Evolutionary conservation across 2,329 filamentous ascomycete genomes (phyloP).

Genomic region (Paracamarosporium sp.): DNA sequence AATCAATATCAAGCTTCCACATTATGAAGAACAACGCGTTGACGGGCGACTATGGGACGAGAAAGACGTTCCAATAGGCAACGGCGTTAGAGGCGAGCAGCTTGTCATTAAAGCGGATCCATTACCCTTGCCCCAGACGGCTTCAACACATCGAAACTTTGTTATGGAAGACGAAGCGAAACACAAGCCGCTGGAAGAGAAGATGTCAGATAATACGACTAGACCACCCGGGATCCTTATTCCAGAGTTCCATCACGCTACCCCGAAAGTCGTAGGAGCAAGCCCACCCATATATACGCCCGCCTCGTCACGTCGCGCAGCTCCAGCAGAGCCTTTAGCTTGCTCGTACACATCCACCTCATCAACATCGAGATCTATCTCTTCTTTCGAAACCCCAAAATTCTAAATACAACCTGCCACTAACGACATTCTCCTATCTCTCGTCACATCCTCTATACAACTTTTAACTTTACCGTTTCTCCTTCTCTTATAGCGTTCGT

Average conservation of each 20-base stretch:
- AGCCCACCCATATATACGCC: conserved; percentile 2
- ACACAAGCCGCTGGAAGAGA: conserved; percentile 37
- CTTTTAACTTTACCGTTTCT: not conserved
- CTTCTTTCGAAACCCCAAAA: not conserved
- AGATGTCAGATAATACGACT: conserved; percentile 38
- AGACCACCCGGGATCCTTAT: conserved; percentile 33
- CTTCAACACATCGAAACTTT: conserved; percentile 14
- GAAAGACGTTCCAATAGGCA: conserved; percentile 24
- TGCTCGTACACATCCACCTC: not conserved
- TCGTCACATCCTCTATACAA: not conserved
- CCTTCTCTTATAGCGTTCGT: not conserved
- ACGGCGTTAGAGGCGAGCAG: conserved; percentile 23
- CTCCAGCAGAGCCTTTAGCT: not conserved
- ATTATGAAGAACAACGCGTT: conserved; percentile 26
- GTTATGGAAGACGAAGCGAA: conserved; percentile 19
- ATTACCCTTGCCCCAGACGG: conserved; percentile 9
- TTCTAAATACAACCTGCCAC: not conserved
- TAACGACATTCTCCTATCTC: not conserved
- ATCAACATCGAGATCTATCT: not conserved
- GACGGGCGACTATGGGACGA: conserved; percentile 34
- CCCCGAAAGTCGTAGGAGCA: conserved; percentile 23
- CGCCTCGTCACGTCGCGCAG: not conserved
- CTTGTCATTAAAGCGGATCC: conserved; percentile 19
- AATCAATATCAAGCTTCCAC: conserved; percentile 17
- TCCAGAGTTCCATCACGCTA: conserved; percentile 28